Percentiles rank a stretch among this genome's conserved stretches.
Evolutionary conservation across 2,329 filamentous ascomycete genomes (phyloP).

Genomic region (Arthrobotrys musiformis): DNA sequence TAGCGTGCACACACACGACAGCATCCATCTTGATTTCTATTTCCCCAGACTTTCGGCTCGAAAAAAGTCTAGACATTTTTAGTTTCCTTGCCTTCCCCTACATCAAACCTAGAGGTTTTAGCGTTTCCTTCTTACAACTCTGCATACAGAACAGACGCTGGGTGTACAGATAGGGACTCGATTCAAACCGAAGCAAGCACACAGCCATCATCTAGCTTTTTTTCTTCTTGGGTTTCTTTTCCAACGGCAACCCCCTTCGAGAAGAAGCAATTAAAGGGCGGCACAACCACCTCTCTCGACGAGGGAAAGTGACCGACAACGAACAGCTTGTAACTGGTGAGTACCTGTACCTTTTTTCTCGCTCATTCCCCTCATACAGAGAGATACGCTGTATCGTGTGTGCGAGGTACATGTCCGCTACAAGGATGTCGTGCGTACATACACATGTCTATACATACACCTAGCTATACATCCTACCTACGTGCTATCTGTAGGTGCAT

Average conservation of each 20-base stretch:
- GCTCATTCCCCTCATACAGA: not conserved
- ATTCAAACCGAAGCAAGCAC: not conserved
- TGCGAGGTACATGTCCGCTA: constrained; percentile 1
- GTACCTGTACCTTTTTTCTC: constrained; percentile 6
- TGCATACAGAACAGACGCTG: too few relatives aligned
- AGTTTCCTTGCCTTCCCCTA: not conserved
- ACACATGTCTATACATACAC: too few relatives aligned
- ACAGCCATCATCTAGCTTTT: constrained; percentile 2
- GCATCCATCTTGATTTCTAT: not conserved
- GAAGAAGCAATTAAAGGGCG: constrained; percentile 44
- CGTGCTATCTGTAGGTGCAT: too few relatives aligned
- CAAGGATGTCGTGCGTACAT: not conserved
- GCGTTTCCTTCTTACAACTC: not conserved
- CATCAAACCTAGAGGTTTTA: not conserved
- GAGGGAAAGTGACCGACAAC: constrained; percentile 46
- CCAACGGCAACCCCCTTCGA: constrained; percentile 29
- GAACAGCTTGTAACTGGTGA: constrained; percentile 7
- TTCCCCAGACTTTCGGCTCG: constrained; percentile 8
- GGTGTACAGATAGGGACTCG: too few relatives aligned
- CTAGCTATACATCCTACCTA: too few relatives aligned
- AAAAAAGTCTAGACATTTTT: not conserved
- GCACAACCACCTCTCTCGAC: constrained; percentile 29
- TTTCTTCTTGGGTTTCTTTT: not conserved
- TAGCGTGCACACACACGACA: not conserved
- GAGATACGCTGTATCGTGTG: not conserved